A percentile compares a stretch with the other conserved stretches of the same genome.
These are phyloP conservation scores for Gryganskiella cystojenkinii DNA, from an alignment of 192 early-diverging fungal genomes.

Conservation along the genomic window DNA sequence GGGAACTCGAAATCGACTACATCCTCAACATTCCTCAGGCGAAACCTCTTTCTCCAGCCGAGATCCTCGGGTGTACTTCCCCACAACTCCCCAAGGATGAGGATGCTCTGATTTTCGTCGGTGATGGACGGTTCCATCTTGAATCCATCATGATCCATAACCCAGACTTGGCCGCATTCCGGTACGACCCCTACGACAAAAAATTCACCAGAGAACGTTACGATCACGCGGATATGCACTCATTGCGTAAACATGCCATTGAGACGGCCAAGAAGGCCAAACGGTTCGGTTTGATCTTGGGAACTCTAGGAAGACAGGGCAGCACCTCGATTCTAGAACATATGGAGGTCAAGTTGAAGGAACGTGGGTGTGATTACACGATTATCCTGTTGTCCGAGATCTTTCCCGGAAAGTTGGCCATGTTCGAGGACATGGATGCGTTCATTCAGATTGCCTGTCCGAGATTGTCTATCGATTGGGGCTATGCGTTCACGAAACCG, in stretches of 20 bases:
- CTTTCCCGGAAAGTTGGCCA: constrained; percentile 91
- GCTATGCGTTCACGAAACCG: constrained; percentile 93
- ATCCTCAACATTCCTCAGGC: constrained; percentile 86
- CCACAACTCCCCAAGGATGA: constrained; percentile 77
- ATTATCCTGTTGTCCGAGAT: constrained; percentile 93
- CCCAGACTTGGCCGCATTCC: constrained; percentile 87
- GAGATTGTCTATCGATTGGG: constrained; percentile 98
- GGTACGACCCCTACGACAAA: constrained; percentile 96
- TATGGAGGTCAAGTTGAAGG: constrained; percentile 73
- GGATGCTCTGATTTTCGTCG: constrained; percentile 85
- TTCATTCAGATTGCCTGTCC: constrained; percentile 98
- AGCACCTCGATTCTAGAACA: constrained; percentile 91
- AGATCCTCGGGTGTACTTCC: constrained; percentile 96
- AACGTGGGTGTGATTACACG: constrained; percentile 70
- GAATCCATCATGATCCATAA: constrained; percentile 99
- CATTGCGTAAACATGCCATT: constrained; percentile 88
- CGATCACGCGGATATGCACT: constrained; percentile 93
- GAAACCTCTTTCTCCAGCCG: constrained; percentile 95
- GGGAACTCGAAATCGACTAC: constrained; percentile 72
- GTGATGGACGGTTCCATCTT: constrained; percentile 97
- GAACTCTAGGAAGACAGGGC: constrained; percentile 97
- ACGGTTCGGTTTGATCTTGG: constrained; percentile 91
- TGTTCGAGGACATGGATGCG: constrained; percentile 86
- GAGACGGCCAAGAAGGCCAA: constrained; percentile 74
- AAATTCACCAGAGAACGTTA: constrained; percentile 93